Evolutionary conservation across 305 asterid genomes (phyloP), one percentile per base, ranked within the genome.

Genomic region (Fraxinus sp.): DNA sequence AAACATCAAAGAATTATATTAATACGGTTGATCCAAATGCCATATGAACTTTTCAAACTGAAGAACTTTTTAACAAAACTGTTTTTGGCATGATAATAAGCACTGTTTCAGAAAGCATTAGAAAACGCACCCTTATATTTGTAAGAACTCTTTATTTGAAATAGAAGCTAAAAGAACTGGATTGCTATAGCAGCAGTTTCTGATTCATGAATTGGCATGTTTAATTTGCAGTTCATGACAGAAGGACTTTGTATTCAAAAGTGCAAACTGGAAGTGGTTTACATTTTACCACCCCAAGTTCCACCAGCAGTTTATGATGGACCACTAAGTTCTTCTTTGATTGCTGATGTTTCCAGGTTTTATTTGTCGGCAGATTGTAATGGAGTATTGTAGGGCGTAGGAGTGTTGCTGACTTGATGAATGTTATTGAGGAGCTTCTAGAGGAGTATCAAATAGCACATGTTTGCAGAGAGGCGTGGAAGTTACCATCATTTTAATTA

Each of bases 331-430:
- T 79, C 86, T n/a, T 79, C 87, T 71, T 44, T 33, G 18, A 68
- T 68, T 28, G 74, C 41, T 79, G 41, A 52, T 59, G 74, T 74
- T 80, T 76, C 37, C 76, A 14, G 46, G 55, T 76, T 81, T 62
- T 66, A n/a, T 78, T 86, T 88, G 16, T 82, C 89, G 88, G 85
- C 99, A 95, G 98, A 94, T 95, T 83, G 99, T 95, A 81, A 96
- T 93, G 98, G 99, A 96, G 89, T 92, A 96, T 84, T 96, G 98
- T 87, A 35, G 98, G 99, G 74, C 97, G 99, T 79, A 98, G 99
- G 82, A 94, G 98, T 89, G 98, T 94, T 81, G 94, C 98, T 83
- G 99, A 93, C 89, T 90, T 95, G 84, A 94, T 95, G 97, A 95
- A 89, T 81, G 92, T 92, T 62, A 94, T 92, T 5, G 97, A 95